Conservation (phyloP, 75 land plant species). For the Cunninghamia lanceolata region DNA sequence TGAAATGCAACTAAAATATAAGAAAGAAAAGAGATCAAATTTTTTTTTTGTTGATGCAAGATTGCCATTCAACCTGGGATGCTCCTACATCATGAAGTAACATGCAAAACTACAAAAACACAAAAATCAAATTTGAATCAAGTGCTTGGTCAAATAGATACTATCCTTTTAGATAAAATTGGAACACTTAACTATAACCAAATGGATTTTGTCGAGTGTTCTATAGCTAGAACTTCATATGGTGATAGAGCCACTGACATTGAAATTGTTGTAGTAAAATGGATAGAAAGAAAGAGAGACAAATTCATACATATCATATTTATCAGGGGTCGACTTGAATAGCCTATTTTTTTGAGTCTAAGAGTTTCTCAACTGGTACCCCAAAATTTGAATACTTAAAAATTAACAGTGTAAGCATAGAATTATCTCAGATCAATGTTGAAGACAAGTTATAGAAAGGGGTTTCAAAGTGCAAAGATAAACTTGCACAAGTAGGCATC, state of each 20-base stretch:
- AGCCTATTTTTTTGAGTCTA: background rate
- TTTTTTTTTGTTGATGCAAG: no score
- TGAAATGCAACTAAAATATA: no score
- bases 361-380: background rate
- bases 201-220: conserved; percentile 72
- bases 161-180: conserved; percentile 69
- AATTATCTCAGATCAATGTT: conserved; percentile 36
- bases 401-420: conserved; percentile 14
- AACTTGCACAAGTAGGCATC: conserved; percentile 83
- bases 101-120: conserved; percentile 43
- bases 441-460: conserved; percentile 82
- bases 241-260: conserved; percentile 56
- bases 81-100: conserved; percentile 58
- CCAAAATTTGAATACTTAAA: conserved; percentile 7
- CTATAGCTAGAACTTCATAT: conserved; percentile 65
- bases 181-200: conserved; percentile 70
- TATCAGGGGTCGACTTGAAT: background rate
- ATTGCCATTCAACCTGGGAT: no score
- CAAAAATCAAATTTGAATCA: conserved; percentile 79
- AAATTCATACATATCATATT: background rate
- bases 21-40: no score
- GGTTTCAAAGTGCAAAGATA: conserved; percentile 84
- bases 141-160: conserved; percentile 72
- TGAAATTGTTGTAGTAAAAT: conserved; percentile 55
- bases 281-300: conserved; percentile 19